Percentiles rank a stretch among this genome's conserved stretches.
Conservation (phyloP, 805 yeast genomes). For the Lipomyces spencermartinsiae region DNA sequence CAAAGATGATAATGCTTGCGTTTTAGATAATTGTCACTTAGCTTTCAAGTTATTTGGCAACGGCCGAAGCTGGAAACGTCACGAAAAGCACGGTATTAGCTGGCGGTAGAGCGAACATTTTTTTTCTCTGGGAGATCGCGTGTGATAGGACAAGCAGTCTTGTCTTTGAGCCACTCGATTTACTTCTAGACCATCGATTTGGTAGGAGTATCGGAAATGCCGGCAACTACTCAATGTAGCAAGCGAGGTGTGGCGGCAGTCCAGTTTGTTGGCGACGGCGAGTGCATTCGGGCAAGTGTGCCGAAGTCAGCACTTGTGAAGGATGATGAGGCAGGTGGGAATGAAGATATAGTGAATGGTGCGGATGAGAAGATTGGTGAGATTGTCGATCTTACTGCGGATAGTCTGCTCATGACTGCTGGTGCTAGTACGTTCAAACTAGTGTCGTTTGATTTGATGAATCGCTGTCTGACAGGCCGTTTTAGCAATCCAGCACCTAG, state of each 20-base stretch:
- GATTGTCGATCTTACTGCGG: background rate
- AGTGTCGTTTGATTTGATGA: background rate
- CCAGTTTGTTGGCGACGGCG: background rate
- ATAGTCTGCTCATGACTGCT: background rate
- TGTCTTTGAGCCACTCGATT: background rate
- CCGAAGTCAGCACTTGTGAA: background rate
- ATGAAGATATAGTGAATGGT: background rate
- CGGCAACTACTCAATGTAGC: background rate
- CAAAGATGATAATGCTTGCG: background rate
- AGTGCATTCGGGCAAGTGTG: background rate
- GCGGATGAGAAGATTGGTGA: background rate
- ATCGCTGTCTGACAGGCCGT: background rate
- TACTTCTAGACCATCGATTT: background rate
- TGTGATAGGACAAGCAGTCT: background rate
- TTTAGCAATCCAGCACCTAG: background rate
- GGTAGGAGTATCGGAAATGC: background rate
- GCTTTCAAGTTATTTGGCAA: background rate
- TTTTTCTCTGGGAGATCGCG: background rate
- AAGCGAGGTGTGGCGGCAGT: background rate
- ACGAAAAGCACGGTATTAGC: background rate
- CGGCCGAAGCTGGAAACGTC: slow-evolving; percentile 1
- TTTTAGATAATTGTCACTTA: background rate
- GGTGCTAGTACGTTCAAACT: background rate
- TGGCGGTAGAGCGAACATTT: background rate
- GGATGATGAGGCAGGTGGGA: background rate